Evolutionary conservation across 1,139 yeast genomes (phyloP).

Genomic region (Suhomyces atakaporum): DNA sequence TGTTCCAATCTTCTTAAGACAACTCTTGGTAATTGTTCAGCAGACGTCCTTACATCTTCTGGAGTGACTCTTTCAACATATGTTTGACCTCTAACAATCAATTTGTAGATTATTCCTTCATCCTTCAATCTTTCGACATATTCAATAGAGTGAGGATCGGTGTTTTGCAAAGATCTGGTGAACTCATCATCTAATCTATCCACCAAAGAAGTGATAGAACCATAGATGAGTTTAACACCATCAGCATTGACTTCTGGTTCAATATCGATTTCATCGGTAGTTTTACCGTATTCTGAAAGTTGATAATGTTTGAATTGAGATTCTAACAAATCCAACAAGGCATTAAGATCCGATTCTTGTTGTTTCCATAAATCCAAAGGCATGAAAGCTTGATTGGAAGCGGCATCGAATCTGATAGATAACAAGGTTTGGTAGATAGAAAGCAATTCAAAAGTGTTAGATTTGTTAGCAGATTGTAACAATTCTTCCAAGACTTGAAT

Average conservation of each 20-base stretch:
- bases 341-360: slow-evolving; percentile 62
- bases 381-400: slow-evolving; percentile 69
- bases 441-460: slow-evolving; percentile 70
- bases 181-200: slow-evolving; percentile 97
- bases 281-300: slow-evolving; percentile 74
- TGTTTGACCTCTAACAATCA: slow-evolving; percentile 81
- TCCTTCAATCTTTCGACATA: slow-evolving; percentile 89
- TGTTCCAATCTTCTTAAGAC: slow-evolving; percentile 87
- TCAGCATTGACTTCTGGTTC: slow-evolving; percentile 66
- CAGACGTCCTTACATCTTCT: slow-evolving; percentile 43
- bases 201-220: slow-evolving; percentile 81
- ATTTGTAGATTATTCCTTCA: slow-evolving; percentile 73
- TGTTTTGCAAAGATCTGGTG: slow-evolving; percentile 79
- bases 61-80: slow-evolving; percentile 72
- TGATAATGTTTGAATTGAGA: slow-evolving; percentile 57
- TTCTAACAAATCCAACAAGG: slow-evolving; percentile 70
- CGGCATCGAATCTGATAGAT: slow-evolving; percentile 84
- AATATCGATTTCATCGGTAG: slow-evolving; percentile 78
- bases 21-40: slow-evolving; percentile 72
- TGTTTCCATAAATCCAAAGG: slow-evolving; percentile 81
- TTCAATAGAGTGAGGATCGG: slow-evolving; percentile 95
- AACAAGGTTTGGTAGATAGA: slow-evolving; percentile 78
- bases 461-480: slow-evolving; percentile 30
- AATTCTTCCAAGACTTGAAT: slow-evolving; percentile 68
- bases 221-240: slow-evolving; percentile 79